Evolutionary conservation across 495 filamentous ascomycete species (phyloP).

Genomic region (Cryomyces minteri): DNA sequence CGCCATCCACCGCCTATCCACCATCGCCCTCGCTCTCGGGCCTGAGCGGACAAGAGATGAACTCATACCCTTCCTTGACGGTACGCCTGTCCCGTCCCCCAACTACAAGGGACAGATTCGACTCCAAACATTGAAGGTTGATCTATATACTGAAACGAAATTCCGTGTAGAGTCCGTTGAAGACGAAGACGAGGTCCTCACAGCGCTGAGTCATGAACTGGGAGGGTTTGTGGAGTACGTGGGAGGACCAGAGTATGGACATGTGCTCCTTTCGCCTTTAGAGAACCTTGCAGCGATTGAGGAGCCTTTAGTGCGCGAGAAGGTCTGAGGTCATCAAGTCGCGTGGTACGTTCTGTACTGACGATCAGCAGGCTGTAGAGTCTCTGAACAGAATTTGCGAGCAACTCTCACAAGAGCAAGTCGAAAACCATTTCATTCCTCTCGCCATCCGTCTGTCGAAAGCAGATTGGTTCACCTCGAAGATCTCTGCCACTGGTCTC

Average conservation of each 20-base stretch:
- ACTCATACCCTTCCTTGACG: slow-evolving; percentile 95
- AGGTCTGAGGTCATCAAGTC: slow-evolving; percentile 34
- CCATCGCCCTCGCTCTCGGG: slow-evolving; percentile 89
- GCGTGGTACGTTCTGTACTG: not conserved
- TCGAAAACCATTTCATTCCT: slow-evolving; percentile 93
- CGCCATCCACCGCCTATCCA: slow-evolving; percentile 93
- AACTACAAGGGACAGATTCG: not conserved
- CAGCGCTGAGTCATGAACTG: slow-evolving; percentile 88
- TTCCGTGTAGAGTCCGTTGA: slow-evolving; percentile 74
- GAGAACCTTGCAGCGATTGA: slow-evolving; percentile 98
- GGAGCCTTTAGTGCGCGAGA: slow-evolving; percentile 91
- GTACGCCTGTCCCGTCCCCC: slow-evolving; percentile 30
- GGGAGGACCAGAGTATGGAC: slow-evolving; percentile 79
- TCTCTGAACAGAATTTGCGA: slow-evolving; percentile 97
- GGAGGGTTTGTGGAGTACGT: slow-evolving; percentile 96
- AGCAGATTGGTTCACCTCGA: slow-evolving; percentile 99
- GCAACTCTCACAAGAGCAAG: slow-evolving; percentile 72
- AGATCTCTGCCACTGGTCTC: slow-evolving; percentile 91
- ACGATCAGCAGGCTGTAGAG: slow-evolving; percentile 62
- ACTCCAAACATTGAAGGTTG: not conserved
- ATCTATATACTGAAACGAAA: slow-evolving; percentile 1
- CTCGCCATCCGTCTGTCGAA: slow-evolving; percentile 88
- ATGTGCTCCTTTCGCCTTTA: slow-evolving; percentile 88
- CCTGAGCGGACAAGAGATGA: slow-evolving; percentile 92
- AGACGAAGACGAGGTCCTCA: slow-evolving; percentile 96